These are phyloP conservation scores for Thermochaetoides dissita DNA, from an alignment of 2,329 filamentous ascomycete species.

Conservation along the genomic window DNA sequence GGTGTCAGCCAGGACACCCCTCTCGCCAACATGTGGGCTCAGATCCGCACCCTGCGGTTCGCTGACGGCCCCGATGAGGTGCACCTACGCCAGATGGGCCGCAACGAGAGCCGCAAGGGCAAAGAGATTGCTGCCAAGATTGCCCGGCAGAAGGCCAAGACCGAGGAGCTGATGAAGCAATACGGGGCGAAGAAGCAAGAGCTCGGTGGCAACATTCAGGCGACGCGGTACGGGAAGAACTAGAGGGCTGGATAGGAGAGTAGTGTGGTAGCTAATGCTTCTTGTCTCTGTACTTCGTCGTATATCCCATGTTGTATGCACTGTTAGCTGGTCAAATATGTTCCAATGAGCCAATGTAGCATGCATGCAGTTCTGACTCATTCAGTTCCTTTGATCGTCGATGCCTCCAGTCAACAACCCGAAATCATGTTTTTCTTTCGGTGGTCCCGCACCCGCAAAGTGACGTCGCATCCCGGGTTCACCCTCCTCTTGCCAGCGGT, in stretches of 20 bases:
- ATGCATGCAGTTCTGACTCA: not conserved
- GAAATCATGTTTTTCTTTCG: not conserved
- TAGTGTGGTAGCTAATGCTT: slow-evolving; percentile 1
- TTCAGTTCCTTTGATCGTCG: not conserved
- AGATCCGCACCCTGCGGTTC: slow-evolving; percentile 67
- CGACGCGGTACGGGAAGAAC: slow-evolving; percentile 25
- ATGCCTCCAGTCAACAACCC: not conserved
- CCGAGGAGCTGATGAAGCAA: slow-evolving; percentile 50
- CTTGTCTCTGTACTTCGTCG: not conserved
- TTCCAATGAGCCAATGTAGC: too few relatives aligned
- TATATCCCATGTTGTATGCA: too few relatives aligned
- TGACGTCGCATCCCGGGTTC: slow-evolving; percentile 1
- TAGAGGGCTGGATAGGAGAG: slow-evolving; percentile 16
- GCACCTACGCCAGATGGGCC: slow-evolving; percentile 67
- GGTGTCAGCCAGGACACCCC: slow-evolving; percentile 93
- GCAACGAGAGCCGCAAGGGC: slow-evolving; percentile 64
- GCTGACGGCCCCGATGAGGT: slow-evolving; percentile 97
- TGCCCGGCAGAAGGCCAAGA: slow-evolving; percentile 48
- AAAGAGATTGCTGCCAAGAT: slow-evolving; percentile 47
- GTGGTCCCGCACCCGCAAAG: not conserved
- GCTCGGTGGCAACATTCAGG: slow-evolving; percentile 37
- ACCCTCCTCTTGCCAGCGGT: not conserved
- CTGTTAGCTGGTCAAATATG: too few relatives aligned
- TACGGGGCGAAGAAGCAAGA: slow-evolving; percentile 34
- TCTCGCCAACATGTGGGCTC: slow-evolving; percentile 68